Evolutionary conservation across 495 filamentous ascomycete species (phyloP), one percentile per base, ranked within the genome.

Genomic region (Hyaloscypha hepaticicola): DNA sequence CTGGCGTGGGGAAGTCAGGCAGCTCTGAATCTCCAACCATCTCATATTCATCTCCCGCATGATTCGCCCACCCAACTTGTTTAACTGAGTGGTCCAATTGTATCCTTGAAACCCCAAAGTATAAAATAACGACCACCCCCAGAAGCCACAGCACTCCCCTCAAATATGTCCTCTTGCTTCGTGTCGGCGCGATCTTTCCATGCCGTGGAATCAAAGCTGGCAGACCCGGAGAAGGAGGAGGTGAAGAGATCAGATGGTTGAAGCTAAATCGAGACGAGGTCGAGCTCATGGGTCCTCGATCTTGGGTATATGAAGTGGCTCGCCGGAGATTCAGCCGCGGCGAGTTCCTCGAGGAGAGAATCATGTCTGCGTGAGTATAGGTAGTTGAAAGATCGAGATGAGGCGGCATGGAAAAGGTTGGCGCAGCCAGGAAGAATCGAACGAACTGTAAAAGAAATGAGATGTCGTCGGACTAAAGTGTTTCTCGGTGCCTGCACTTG

Each of bases 121-220:
- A 80, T 45, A 79, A 66, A 8, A 81, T 67, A 11, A 77, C 59
- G 29, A 76, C 22, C 6, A 82, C 65, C 53, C 76, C 76, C 9
- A 70, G 34, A 2, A 81, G 29, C 75, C 80, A 83, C 19, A 78
- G 62, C 28, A 79, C 56, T 24, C 79, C 68, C 34, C 82, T 77
- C 16, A 83, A 56, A n/a, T 78, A 75, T 57, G 77, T 79, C 55
- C 83, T 81, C 38, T 80, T 80, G 16, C 78, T 76, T 7, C 45
- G 80, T 58, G 63, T 70, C 66, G 64, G 67, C 66, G 50, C 70
- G 53, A 80, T 77, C 72, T 83, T 87, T 63, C 82, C 82, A 65
- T 82, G 83, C 6, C 85, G 82, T 6, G 83, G 83, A n/a, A 89
- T 76, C 52, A 89, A 77, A 1, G 86, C 83, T 2, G 87, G 87